phyloP scores from a whole-genome alignment of 305 asterid genomes.

The Coffea humblotiana region DNA sequence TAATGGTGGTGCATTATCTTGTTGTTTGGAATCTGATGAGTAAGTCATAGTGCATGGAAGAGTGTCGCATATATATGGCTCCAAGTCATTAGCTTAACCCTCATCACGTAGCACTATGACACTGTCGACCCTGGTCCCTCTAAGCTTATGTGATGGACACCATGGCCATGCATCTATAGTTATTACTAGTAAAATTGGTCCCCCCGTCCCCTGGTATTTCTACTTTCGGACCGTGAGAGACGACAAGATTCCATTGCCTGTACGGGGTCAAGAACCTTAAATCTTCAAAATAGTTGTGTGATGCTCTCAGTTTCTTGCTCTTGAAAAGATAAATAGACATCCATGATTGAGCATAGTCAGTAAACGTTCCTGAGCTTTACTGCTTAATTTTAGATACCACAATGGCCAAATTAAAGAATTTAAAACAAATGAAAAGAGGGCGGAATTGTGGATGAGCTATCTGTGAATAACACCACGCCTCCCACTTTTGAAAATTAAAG shows the following conservation, averaged over 20 bases:
- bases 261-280: background rate
- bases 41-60: slow-evolving; percentile 2
- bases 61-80: slow-evolving; percentile 10
- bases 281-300: background rate
- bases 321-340: background rate
- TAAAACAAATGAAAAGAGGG: background rate
- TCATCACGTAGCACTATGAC: slow-evolving; percentile 4
- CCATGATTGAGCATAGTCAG: background rate
- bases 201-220: background rate
- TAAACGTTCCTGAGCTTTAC: background rate
- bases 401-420: slow-evolving; percentile 1
- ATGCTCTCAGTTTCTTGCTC: background rate
- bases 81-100: background rate
- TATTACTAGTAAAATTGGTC: background rate
- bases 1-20: slow-evolving; percentile 22
- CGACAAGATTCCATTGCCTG: background rate
- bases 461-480: slow-evolving; percentile 33
- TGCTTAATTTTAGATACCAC: background rate
- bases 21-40: slow-evolving; percentile 9
- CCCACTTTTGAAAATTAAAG: slow-evolving; percentile 23
- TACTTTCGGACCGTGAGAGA: background rate
- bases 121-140: background rate
- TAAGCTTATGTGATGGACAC: background rate
- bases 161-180: background rate
- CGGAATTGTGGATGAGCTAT: slow-evolving; percentile 29